These are phyloP conservation scores for Bipolaris bicolor DNA, from an alignment of 2,329 filamentous ascomycete species.

Conservation along the genomic window DNA sequence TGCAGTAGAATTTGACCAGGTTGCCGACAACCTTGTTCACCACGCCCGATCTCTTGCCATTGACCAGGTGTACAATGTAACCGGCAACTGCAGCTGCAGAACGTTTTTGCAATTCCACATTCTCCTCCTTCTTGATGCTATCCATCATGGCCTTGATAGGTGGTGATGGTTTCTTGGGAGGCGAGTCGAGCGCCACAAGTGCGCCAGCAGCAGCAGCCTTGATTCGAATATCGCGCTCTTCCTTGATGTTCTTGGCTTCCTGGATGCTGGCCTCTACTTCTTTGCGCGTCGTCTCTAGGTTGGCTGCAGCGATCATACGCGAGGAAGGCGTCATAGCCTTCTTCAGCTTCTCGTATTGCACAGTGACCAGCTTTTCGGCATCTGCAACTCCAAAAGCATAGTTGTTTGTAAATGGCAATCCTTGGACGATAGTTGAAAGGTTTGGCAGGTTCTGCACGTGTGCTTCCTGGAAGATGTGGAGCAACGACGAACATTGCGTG, in stretches of 20 bases:
- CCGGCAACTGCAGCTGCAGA: slow-evolving; percentile 84
- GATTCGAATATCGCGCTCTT: slow-evolving; percentile 82
- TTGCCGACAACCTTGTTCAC: slow-evolving; percentile 97
- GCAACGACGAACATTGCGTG: slow-evolving; percentile 86
- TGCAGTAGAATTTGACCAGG: slow-evolving; percentile 94
- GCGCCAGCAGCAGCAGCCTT: slow-evolving; percentile 86
- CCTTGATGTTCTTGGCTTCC: slow-evolving; percentile 80
- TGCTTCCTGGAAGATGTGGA: slow-evolving; percentile 85
- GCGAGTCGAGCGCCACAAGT: slow-evolving; percentile 80
- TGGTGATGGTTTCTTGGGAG: slow-evolving; percentile 91
- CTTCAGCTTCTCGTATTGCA: slow-evolving; percentile 87
- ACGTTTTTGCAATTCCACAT: slow-evolving; percentile 81
- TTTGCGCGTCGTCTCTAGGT: slow-evolving; percentile 76
- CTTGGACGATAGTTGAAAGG: slow-evolving; percentile 90
- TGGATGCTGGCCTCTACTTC: slow-evolving; percentile 74
- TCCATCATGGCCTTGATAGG: slow-evolving; percentile 99
- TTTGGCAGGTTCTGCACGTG: slow-evolving; percentile 69
- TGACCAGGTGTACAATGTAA: slow-evolving; percentile 85
- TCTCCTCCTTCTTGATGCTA: slow-evolving; percentile 94
- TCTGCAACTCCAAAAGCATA: slow-evolving; percentile 88
- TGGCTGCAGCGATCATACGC: slow-evolving; percentile 79
- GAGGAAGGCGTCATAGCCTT: slow-evolving; percentile 88
- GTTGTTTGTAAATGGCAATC: slow-evolving; percentile 87
- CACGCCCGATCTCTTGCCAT: slow-evolving; percentile 77
- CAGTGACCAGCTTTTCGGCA: slow-evolving; percentile 83